phyloP scores from a whole-genome alignment of 345 rosid species.

The Eucalyptus polybractea region DNA sequence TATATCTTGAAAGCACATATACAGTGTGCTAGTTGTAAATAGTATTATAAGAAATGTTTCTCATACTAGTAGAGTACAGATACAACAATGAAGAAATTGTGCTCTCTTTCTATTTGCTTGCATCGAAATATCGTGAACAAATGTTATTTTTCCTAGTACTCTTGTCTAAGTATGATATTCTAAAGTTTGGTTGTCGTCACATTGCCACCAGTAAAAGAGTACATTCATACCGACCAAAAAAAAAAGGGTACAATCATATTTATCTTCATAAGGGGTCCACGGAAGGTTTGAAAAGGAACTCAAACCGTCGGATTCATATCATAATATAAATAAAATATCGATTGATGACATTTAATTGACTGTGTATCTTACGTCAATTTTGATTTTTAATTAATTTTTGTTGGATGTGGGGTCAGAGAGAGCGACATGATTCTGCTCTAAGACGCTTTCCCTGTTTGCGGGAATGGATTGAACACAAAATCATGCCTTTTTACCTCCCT shows the following conservation, averaged over 20 bases:
- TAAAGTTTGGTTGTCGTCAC: background rate
- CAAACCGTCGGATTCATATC: no score
- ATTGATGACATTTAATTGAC: no score
- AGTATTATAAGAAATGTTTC: background rate
- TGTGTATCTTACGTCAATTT: background rate
- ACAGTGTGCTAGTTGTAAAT: background rate
- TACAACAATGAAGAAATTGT: background rate
- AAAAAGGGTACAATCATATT: background rate
- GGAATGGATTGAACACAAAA: background rate
- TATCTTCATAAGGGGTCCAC: background rate
- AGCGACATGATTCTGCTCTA: background rate
- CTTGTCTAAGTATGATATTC: background rate
- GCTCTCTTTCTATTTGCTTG: background rate
- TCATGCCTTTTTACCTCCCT: background rate
- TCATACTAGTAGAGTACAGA: background rate
- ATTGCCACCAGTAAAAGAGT: background rate
- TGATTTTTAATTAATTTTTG: background rate
- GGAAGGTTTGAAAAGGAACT: background rate
- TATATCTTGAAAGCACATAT: background rate
- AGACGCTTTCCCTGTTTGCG: background rate
- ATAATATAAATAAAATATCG: no score
- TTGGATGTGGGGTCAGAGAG: background rate
- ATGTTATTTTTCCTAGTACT: background rate
- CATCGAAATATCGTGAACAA: background rate
- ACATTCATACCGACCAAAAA: background rate